Base-by-base conservation (phyloP, 352 stramenopile species). In the Pythium monospermum region DNA sequence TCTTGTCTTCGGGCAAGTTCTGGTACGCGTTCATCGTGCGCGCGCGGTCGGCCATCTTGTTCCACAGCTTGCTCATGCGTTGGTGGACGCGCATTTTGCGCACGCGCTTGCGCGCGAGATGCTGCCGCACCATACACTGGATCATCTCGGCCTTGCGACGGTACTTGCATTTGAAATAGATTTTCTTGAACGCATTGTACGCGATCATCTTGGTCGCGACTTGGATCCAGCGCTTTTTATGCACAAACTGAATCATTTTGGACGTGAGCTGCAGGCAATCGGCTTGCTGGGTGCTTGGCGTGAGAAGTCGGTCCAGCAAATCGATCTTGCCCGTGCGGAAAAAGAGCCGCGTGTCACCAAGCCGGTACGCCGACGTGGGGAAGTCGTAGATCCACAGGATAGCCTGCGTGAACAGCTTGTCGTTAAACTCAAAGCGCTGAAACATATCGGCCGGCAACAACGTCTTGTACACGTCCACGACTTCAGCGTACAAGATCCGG, bases 301-400 rank as follows among this genome's bases (percentile, higher is more conserved):
- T 85, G 1, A 94, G 60, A 15, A 94, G 51, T 52, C 73, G 85
- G 58, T 94, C 83, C 10, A 94, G 54, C 33, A 94, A 43, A 45
- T 90, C 79, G 44, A 94, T 91, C 54, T 94, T 94, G 41, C 85
- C 85, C 16, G 85, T 88, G 6, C 77, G 76, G 64, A 95, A 95
- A 39, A 95, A 95, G 7, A 91, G 48, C 4, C 80, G 80, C 4
- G 77, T 87, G 37, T 89, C 76, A 57, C 85, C 85, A 23, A 95
- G 66, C 1, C 79, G 75, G 49, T 93, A 95, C 1, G 82, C 81
- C 1, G 68, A 71, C 1, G 78, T 78, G 1, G 83, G 81, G 45
- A 95, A 90, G 35, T 80, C 61, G 53, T 91, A 87, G 32, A 73
- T 79, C 46, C 69, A 83, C 25, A 93, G 55, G 56, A 95, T 88